These are phyloP conservation scores for Collybiopsis luxurians DNA, from an alignment of 768 basidiomycete genomes.

Conservation along the genomic window DNA sequence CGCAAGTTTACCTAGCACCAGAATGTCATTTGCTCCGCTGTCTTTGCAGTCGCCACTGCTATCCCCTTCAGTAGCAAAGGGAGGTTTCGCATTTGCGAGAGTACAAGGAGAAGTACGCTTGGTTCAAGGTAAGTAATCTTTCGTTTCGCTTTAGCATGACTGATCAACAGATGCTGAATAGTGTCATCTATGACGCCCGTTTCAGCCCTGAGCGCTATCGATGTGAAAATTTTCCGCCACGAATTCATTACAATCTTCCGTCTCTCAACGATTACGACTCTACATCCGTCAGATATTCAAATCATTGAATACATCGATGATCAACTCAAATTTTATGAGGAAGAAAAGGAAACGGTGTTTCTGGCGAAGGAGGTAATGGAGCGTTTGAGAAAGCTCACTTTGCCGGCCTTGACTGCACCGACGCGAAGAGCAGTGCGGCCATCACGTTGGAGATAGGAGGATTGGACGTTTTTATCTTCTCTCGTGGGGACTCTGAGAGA, in stretches of 20 bases:
- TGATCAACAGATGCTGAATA: too few relatives aligned
- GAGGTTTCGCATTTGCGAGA: constrained; percentile 54
- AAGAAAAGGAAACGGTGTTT: constrained; percentile 58
- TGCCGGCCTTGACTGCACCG: constrained; percentile 12
- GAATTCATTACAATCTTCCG: constrained; percentile 68
- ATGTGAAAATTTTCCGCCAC: constrained; percentile 56
- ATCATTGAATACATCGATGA: constrained; percentile 53
- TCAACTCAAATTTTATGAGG: constrained; percentile 48
- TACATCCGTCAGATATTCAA: constrained; percentile 49
- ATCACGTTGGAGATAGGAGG: constrained; percentile 1
- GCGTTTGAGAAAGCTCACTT: constrained; percentile 37
- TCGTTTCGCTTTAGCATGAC: background rate
- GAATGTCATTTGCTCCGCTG: too few relatives aligned
- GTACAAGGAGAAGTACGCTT: constrained; percentile 51
- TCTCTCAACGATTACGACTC: constrained; percentile 38
- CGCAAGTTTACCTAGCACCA: too few relatives aligned
- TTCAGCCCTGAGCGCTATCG: constrained; percentile 43
- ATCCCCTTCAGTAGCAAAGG: background rate
- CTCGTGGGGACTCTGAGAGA: background rate
- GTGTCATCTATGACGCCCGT: constrained; percentile 20
- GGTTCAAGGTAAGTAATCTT: constrained; percentile 63
- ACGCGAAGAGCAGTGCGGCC: background rate
- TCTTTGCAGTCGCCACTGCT: too few relatives aligned
- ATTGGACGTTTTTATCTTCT: too few relatives aligned
- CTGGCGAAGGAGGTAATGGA: constrained; percentile 51